Evolutionary conservation across 306 rosid genomes (phyloP), one percentile per base, ranked within the genome.

Genomic region (Carpinus fangiana): DNA sequence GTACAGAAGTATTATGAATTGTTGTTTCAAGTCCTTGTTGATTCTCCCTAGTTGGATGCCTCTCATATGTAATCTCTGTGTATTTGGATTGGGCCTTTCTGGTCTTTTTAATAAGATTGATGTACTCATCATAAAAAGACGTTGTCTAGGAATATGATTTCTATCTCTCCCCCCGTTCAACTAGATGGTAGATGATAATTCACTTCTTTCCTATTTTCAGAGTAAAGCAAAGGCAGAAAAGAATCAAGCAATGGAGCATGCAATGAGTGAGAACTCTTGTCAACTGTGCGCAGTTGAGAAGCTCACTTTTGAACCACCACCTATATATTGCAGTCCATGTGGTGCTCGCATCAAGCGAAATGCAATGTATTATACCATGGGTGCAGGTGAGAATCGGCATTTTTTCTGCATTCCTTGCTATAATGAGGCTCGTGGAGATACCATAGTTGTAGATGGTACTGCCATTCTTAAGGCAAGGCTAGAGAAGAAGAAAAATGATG

Each of bases 251-350:
- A 88, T 92, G 98, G 98, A 92, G 86, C 90, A 91, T 72, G 46
- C 90, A n/a, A 95, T 92, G 98, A 92, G 98, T 83, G 99, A 96
- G 89, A 96, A 96, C 79, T 96, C 98, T 72, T 96, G 98, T 82
- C 99, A 96, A 79, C 81, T 96, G 86, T 96, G 99, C 80, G 99
- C 99, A 54, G 98, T 93, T 59, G 99, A 96, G 88, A 96, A 90
- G 87, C 98, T 93, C 68, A 88, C 98, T 6, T 96, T 96, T 90
- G 98, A 93, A 82, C 99, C 99, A 0, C 97, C 98, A 6, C 99
- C 98, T 28, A 89, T 91, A 77, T 96, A 96, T 84, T 96, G 99
- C 73, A 77, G 98, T 51, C 94, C 96, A 31, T 96, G 99, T 54
- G 98, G 97, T 66, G 92, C 85, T 79, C 97, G 99, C 66, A 93